Evolutionary conservation across 352 stramenopile species (phyloP), one percentile per base, ranked within the genome.

Genomic region (Pilasporangium apinafurcum): DNA sequence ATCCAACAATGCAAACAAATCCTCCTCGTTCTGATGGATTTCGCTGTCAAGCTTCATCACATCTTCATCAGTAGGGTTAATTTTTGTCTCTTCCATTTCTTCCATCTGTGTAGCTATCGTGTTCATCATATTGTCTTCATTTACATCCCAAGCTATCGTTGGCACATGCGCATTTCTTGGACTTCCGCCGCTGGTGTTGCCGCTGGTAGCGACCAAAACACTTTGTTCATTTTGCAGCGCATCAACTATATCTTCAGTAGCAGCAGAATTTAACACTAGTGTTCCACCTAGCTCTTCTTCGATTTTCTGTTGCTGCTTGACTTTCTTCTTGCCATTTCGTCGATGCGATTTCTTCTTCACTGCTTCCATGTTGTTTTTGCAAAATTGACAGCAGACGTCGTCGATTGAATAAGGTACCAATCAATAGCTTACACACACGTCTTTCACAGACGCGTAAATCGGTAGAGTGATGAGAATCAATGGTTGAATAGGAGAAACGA

Each of bases 1-100:
- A 4, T 57, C 57, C 17, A 84, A 48, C 13, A 89, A 46, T 21
- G 58, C 54, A 37, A 81, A 44, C 7, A 86, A 51, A 10, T 82
- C 65, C 13, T 86, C 67, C 42, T 86, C 74, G 33, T 84, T 73
- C 34, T 70, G 62, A 20, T 35, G 51, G 48, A 86, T 81, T 43
- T 85, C 71, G n/a, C 25, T 36, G 14, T 76, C 64, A 2, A 42
- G 53, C 14, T 44, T 34, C 20, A 22, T 7, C 12, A 18, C 51
- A 13, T 61, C 44, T 33, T 37, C 37, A 30, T 33, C 9, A 12
- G 35, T 8, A 13, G 27, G n/a, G 1, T 13, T 25, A 3, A 27
- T 35, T 17, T 1, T 25, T 6, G 30, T 36, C 26, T 32, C 28
- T 16, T 30, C 24, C 12, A 57, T 47, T 25, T 57, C 50, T 28